These are phyloP conservation scores for Coniochaeta sp. DNA, from an alignment of 2,329 filamentous ascomycete species.

Conservation along the genomic window DNA sequence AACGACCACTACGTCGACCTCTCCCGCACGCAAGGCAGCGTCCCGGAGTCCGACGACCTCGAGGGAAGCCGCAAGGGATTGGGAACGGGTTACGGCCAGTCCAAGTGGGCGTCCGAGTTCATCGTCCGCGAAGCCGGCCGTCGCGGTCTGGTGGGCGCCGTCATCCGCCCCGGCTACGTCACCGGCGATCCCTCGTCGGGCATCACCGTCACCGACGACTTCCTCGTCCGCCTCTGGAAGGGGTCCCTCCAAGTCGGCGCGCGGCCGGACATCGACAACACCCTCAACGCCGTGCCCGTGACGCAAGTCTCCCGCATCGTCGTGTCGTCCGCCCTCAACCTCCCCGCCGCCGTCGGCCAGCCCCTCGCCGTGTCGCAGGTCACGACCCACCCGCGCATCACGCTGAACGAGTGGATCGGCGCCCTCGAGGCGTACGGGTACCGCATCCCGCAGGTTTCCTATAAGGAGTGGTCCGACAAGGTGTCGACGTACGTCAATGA, in stretches of 20 bases:
- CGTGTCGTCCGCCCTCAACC: not conserved
- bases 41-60: not conserved
- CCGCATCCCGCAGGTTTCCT: not conserved
- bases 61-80: not conserved
- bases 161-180: not conserved
- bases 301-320: conserved; percentile 2
- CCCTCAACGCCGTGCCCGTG: not conserved
- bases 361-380: not conserved
- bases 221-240: conserved; percentile 2
- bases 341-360: not conserved
- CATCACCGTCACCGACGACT: not conserved
- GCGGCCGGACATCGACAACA: not conserved
- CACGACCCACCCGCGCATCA: not conserved
- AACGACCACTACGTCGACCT: not conserved
- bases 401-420: not conserved
- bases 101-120: conserved; percentile 1
- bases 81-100: conserved; percentile 1
- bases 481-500: not conserved
- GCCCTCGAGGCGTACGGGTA: not conserved
- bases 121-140: not conserved
- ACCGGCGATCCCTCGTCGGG: not conserved
- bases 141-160: not conserved
- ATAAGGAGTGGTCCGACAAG: not conserved
- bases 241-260: not conserved
- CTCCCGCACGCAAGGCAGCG: not conserved